Evolutionary conservation across 345 rosid species (phyloP), one percentile per base, ranked within the genome.

Genomic region (Hevea brasiliensis): DNA sequence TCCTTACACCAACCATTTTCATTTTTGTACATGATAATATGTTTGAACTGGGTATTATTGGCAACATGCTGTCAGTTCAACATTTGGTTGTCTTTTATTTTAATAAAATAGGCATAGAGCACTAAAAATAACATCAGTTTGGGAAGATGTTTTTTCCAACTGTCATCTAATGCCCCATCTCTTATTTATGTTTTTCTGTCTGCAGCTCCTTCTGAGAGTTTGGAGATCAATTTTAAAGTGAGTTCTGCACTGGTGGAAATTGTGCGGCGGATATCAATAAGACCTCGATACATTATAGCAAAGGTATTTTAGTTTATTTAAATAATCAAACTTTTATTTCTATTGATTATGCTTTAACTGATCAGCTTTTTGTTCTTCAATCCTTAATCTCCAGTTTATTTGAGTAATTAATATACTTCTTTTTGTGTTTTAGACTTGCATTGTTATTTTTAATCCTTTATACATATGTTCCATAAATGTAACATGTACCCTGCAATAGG

Each of bases 191-290:
- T 53, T 71, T 58, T 65, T 71, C 35, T 68, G 65, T 77, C 70
- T 74, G 68, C 89, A 94, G 98, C 87, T 78, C 84, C 97, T 82
- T 84, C 88, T 57, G 98, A 94, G 84, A 92, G 97, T 84, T 87
- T 94, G 76, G 93, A 87, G 78, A 94, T 94, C 80, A 94, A 94
- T 84, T 90, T 87, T 84, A 90, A 85, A 83, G 98, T 94, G 83
- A 94, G 98, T 88, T 92, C 98, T 68, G 97, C 98, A 5, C 78
- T 94, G 71, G 98, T 94, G 76, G 97, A 94, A 85, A 84, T 92
- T 75, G 96, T 92, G 69, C 86, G 87, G 80, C 82, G 83, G 77
- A 89, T 94, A 80, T 83, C 83, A 29, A 84, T 89, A 47, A 86
- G 95, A 80, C 98, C 98, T 70, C 94, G 98, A 57, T 94, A 92